Percentiles rank a stretch among this genome's conserved stretches.
Evolutionary conservation across 192 early-diverging fungal species (phyloP).

Genomic region (Backusella luteola): DNA sequence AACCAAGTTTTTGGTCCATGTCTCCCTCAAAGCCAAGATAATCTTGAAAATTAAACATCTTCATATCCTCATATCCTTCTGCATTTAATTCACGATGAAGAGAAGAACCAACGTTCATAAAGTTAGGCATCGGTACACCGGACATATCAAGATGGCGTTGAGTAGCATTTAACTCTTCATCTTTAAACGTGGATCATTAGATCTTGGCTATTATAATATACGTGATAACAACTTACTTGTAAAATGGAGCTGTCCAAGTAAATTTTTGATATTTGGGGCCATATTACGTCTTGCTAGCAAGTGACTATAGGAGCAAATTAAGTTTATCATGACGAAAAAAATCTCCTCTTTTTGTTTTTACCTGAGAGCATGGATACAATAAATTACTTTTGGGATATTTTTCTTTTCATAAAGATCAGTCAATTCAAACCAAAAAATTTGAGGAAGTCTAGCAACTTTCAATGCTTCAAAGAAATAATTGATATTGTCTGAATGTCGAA

Average conservation of each 20-base stretch:
- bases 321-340: not conserved
- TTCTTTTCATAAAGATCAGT: conserved; percentile 99
- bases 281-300: conserved; percentile 84
- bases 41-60: not conserved
- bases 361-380: conserved; percentile 96
- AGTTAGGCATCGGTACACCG: conserved; percentile 86
- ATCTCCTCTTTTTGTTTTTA: conserved; percentile 20
- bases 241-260: conserved; percentile 91
- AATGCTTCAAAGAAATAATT: conserved; percentile 90
- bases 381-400: conserved; percentile 98
- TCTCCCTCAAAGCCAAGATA: not conserved
- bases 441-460: conserved; percentile 75
- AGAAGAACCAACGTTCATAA: conserved; percentile 79
- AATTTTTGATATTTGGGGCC: conserved; percentile 89
- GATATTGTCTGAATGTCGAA: conserved; percentile 97
- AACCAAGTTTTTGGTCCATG: not conserved
- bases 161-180: conserved; percentile 73
- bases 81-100: conserved; percentile 55
- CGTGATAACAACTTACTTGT: conserved; percentile 53
- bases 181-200: conserved; percentile 29
- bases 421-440: conserved; percentile 96
- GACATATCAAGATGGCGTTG: conserved; percentile 86
- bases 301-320: conserved; percentile 56
- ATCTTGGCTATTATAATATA: not conserved
- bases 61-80: conserved; percentile 14